Base-by-base conservation (phyloP, 768 basidiomycete genomes). In the Gelatoporia subvermispora region DNA sequence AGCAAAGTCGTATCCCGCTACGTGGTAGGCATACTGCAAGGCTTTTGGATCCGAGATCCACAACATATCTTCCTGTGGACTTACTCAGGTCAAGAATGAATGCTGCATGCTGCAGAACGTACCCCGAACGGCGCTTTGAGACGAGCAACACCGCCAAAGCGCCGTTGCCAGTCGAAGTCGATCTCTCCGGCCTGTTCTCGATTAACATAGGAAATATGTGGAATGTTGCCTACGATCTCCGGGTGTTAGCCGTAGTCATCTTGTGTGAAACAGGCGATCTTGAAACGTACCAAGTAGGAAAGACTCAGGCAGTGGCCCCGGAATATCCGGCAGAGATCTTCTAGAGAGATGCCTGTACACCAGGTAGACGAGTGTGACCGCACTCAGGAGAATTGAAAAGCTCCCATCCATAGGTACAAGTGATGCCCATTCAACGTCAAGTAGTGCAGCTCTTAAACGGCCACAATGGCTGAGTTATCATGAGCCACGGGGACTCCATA, bases 41-140 rank as follows among this genome's bases (percentile, higher is more conserved):
- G 79, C 77, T 59, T 79, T 79, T 1, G 77, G 80, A 49, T 82
- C 80, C 22, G 77, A 72, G 47, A 79, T 69, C 41, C 77, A 61
- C 28, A 82, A 62, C 17, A 75, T 72, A 56, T 79, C 75, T 53
- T 77, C 73, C 79, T 81, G 43, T 11, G 41, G 13, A 31, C 7
- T 3, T 8, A 5, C 5, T 41, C 35, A 44, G 15, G 28, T 9
- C 28, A 28, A 11, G 44, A 24, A 34, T n/a, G n/a, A 43, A 36
- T 8, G 11, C 11, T 4, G 35, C 17, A 18, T 5, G 11, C 21
- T 2, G 16, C 7, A 16, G 10, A 10, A 50, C 69, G 35, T 60
- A 78, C 78, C 43, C 77, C 73, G 51, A 79, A 72, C 16, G 73
- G 62, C 4, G 73, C 79, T 58, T 76, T 75, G 47, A 81, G 57